Conservation (phyloP, 257 asterid species). For the Cinchona pubescens region DNA sequence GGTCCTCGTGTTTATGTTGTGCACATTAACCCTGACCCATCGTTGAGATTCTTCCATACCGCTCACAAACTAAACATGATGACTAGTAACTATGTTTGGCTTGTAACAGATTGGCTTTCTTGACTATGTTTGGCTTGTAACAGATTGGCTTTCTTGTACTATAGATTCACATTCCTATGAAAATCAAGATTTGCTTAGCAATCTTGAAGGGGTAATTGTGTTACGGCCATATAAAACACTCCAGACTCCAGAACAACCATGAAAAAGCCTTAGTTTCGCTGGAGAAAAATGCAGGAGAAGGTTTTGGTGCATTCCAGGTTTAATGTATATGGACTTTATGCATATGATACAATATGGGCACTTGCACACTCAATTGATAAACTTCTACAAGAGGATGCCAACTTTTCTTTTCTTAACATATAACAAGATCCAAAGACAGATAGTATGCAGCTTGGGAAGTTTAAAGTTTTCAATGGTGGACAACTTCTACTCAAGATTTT, state of each 20-base stretch:
- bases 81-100: slow-evolving; percentile 71
- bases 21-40: slow-evolving; percentile 52
- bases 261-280: slow-evolving; percentile 24
- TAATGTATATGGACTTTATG: slow-evolving; percentile 30
- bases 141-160: slow-evolving; percentile 77
- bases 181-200: slow-evolving; percentile 15
- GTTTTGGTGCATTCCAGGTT: slow-evolving; percentile 7
- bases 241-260: slow-evolving; percentile 17
- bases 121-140: no score
- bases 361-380: no score
- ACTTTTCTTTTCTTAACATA: not conserved
- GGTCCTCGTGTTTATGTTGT: slow-evolving; percentile 71
- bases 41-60: slow-evolving; percentile 40
- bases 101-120: no score
- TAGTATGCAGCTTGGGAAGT: slow-evolving; percentile 17
- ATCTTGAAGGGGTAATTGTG: slow-evolving; percentile 28
- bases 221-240: slow-evolving; percentile 34
- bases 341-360: no score
- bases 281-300: slow-evolving; percentile 25
- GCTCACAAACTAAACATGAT: slow-evolving; percentile 69
- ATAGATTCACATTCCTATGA: slow-evolving; percentile 48
- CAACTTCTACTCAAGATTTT: slow-evolving; percentile 22
- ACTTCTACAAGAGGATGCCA: no score
- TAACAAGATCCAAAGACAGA: slow-evolving; percentile 8
- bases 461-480: slow-evolving; percentile 32